A percentile compares a stretch with the other conserved stretches of the same genome.
Evolutionary conservation across 176 grass and related monocot genomes (phyloP).

Genomic region (Oryza longistaminata): DNA sequence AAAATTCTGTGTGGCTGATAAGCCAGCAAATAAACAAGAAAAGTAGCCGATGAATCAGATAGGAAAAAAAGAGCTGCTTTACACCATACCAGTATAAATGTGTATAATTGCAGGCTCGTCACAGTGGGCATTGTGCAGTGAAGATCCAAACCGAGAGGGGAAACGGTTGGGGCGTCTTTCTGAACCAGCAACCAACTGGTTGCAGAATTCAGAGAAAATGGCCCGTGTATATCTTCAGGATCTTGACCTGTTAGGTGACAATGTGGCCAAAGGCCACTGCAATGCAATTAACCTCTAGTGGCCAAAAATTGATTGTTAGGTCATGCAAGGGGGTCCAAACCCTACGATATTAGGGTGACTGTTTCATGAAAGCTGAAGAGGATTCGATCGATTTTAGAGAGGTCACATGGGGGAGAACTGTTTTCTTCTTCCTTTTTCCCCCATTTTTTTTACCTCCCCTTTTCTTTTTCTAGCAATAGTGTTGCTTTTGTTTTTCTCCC

Average conservation of each 20-base stretch:
- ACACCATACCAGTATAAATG: background rate
- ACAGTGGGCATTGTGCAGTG: background rate
- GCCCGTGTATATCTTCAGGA: background rate
- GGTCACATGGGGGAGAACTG: constrained; percentile 7
- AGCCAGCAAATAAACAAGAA: background rate
- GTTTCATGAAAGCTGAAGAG: constrained; percentile 27
- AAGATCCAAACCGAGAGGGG: background rate
- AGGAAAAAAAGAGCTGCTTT: background rate
- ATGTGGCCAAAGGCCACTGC: background rate
- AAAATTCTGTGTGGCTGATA: too few species aligned
- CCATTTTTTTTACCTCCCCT: background rate
- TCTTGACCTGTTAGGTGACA: background rate
- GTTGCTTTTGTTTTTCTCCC: background rate
- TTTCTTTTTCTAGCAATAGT: background rate
- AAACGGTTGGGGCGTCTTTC: constrained; percentile 39
- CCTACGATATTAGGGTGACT: constrained; percentile 31
- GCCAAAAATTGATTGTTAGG: constrained; percentile 8
- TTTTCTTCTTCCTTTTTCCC: background rate
- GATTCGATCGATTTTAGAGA: constrained; percentile 5
- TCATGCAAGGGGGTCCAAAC: constrained; percentile 13
- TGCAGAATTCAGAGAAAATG: constrained; percentile 1
- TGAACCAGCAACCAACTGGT: background rate
- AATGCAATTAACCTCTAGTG: background rate
- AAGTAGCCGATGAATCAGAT: background rate
- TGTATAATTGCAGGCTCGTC: background rate